Evolutionary conservation across 768 basidiomycete genomes (phyloP), one percentile per base, ranked within the genome.

Genomic region (Coprinellus aureogranulatus): DNA sequence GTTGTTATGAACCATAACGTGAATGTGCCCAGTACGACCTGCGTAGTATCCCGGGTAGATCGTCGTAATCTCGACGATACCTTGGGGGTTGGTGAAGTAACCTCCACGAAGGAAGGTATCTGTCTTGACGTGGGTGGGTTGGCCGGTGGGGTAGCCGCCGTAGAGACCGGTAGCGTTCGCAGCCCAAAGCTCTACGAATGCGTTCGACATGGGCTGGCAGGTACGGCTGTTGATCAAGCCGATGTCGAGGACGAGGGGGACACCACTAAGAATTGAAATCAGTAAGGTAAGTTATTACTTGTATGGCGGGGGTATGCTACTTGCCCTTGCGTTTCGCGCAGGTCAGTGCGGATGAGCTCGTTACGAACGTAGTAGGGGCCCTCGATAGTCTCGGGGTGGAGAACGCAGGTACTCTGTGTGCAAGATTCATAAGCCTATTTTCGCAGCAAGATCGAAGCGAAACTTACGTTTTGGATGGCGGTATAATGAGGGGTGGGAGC

Each of bases 331-430:
- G 41, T 39, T 30, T 58, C 57, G 16, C 51, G 52, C 26, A 57
- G 23, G 42, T 56, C 55, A 20, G 40, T 61, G 37, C 55, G 54
- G 45, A 58, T 40, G 42, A 28, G 41, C 23, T 58, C 57, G 31
- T 31, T 70, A 70, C 2, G 63, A 67, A 56, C 83, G 61, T 82
- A 80, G 62, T 84, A 84, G 1, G 82, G 82, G 0, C 82, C 82
- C 60, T 82, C 81, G 0, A 81, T 82, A 2, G 78, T 77, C 55
- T 79, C 77, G n/a, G 82, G 81, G 8, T 80, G 70, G 1, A 84
- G 72, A 8, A 84, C 79, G 57, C 82, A 84, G 1, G 80, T 78
- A 60, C 81, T 81, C 60, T 83, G 82, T 8, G 25, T 1, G 20
- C 10, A 10, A 22, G 16, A 10, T 52, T 4, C 14, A 12, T 52